phyloP scores from a whole-genome alignment of 176 grass and related monocot genomes.

The Triticum aestivum region DNA sequence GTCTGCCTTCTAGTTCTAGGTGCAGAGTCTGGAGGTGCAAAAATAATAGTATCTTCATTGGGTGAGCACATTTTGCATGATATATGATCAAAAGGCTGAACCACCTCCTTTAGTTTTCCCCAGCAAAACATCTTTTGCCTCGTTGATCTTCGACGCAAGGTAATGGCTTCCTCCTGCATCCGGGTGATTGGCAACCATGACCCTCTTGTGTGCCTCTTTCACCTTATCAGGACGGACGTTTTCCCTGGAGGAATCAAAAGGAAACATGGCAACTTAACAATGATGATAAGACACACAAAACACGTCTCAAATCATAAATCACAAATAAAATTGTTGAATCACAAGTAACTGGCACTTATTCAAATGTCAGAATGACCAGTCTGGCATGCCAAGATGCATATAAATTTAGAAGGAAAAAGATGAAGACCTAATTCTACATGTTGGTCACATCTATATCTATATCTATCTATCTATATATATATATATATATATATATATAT shows the following conservation, averaged over 20 bases:
- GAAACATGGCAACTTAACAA: constrained; percentile 14
- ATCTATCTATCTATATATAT: too few relatives aligned
- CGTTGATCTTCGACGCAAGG: constrained; percentile 93
- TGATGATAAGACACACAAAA: not conserved
- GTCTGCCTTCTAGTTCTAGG: constrained; percentile 39
- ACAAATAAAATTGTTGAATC: not conserved
- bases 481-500: too few relatives aligned
- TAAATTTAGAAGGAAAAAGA: not conserved
- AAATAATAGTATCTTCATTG: not conserved
- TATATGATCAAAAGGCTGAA: constrained; percentile 70
- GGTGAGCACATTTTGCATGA: not conserved
- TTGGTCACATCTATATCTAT: not conserved
- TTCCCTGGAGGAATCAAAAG: constrained; percentile 52
- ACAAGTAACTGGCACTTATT: not conserved
- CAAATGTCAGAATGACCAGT: not conserved
- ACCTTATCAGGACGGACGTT: constrained; percentile 70
- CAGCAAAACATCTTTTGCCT: constrained; percentile 82
- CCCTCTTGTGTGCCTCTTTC: constrained; percentile 91
- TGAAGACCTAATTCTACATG: not conserved
- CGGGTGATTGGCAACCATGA: constrained; percentile 98
- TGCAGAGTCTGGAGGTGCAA: not conserved
- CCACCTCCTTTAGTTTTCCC: constrained; percentile 80
- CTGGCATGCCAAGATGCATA: not conserved
- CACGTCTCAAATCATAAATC: not conserved
- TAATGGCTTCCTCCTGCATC: constrained; percentile 92